Conservation (phyloP, 805 yeast genomes). For the Hanseniaspora valbyensis region DNA sequence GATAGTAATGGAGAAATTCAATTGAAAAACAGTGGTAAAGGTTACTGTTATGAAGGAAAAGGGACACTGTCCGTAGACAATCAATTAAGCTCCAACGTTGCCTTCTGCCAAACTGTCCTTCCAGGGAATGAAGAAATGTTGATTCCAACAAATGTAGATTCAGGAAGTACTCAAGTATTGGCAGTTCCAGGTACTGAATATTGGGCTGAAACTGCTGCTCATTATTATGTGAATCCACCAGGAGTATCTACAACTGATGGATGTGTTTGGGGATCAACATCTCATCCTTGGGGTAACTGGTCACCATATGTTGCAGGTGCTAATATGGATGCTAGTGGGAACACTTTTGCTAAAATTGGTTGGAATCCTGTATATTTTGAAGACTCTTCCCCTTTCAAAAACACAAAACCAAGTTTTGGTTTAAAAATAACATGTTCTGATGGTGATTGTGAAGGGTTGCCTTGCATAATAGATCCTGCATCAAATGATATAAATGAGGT, state of each 20-base stretch:
- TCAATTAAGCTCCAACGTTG: slow-evolving; percentile 47
- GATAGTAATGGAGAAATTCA: slow-evolving; percentile 55
- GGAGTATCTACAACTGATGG: slow-evolving; percentile 67
- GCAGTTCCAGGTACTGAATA: slow-evolving; percentile 82
- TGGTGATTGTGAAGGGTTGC: slow-evolving; percentile 58
- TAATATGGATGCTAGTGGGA: slow-evolving; percentile 57
- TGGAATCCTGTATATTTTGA: slow-evolving; percentile 84
- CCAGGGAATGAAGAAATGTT: slow-evolving; percentile 94
- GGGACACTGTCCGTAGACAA: slow-evolving; percentile 60
- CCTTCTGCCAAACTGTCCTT: slow-evolving; percentile 84
- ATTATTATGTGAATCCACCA: slow-evolving; percentile 73
- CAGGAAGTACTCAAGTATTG: slow-evolving; percentile 38
- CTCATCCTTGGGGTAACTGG: slow-evolving; percentile 77
- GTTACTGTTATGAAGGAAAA: slow-evolving; percentile 65
- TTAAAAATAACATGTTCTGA: slow-evolving; percentile 64
- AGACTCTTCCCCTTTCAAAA: slow-evolving; percentile 41
- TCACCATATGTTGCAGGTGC: slow-evolving; percentile 90
- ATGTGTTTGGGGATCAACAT: slow-evolving; percentile 70
- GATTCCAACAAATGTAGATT: slow-evolving; percentile 64
- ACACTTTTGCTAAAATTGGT: slow-evolving; percentile 73
- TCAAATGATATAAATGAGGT: slow-evolving; percentile 48
- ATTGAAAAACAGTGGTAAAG: slow-evolving; percentile 46
- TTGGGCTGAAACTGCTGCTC: slow-evolving; percentile 81
- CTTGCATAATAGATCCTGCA: slow-evolving; percentile 75
- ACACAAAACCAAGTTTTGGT: slow-evolving; percentile 55